Percentiles rank a stretch among this genome's conserved stretches.
phyloP scores from a whole-genome alignment of 805 yeast species.

The Candida cerambycidarum region DNA sequence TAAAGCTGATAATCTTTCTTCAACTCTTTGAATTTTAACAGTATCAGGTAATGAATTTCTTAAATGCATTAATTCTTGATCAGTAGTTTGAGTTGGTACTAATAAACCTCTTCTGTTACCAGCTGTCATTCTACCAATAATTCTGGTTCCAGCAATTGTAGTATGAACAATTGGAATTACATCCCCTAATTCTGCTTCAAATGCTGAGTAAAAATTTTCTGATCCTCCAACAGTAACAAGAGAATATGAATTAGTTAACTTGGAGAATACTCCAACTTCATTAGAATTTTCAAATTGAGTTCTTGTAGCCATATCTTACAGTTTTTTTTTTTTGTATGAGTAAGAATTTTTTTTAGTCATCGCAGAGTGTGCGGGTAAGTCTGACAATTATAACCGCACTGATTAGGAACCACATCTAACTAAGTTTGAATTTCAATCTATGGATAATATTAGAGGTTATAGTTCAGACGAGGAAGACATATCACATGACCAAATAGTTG shows the following conservation, averaged over 20 bases:
- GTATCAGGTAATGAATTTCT: constrained; percentile 94
- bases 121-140: constrained; percentile 96
- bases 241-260: constrained; percentile 93
- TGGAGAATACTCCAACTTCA: constrained; percentile 88
- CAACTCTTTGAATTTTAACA: constrained; percentile 96
- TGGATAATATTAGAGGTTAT: constrained; percentile 9
- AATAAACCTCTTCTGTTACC: constrained; percentile 97
- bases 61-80: constrained; percentile 95
- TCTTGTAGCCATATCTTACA: constrained; percentile 43
- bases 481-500: too few relatives aligned
- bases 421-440: too few relatives aligned
- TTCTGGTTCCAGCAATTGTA: constrained; percentile 97
- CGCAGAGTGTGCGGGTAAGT: constrained; percentile 7
- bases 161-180: constrained; percentile 95
- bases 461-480: constrained; percentile 8
- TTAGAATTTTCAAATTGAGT: constrained; percentile 51
- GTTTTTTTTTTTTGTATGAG: not conserved
- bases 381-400: too few relatives aligned
- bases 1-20: constrained; percentile 93
- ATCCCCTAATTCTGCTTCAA: constrained; percentile 97
- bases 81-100: constrained; percentile 97
- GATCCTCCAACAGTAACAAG: constrained; percentile 97
- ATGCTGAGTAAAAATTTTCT: constrained; percentile 79
- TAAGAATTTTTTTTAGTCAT: constrained; percentile 6
- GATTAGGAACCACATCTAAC: too few relatives aligned